Percentiles rank a stretch among this genome's conserved stretches.
These are phyloP conservation scores for Lichtheimia ramosa DNA, from an alignment of 371 early-diverging fungal genomes.

Conservation along the genomic window DNA sequence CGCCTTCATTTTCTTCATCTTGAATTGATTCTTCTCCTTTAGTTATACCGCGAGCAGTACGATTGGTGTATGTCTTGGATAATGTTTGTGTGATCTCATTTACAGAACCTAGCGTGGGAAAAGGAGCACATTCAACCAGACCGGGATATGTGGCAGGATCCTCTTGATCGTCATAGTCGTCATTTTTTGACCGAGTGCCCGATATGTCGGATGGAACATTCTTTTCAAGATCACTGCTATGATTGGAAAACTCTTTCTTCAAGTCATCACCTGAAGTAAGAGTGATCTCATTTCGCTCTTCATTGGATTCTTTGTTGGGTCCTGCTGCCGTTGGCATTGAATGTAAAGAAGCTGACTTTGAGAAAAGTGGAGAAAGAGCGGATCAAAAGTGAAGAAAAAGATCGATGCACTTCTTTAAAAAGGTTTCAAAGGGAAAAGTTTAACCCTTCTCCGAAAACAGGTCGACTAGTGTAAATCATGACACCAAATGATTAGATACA, in stretches of 20 bases:
- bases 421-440: too few species aligned
- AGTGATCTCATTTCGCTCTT: slow-evolving; percentile 4
- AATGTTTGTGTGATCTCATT: slow-evolving; percentile 37
- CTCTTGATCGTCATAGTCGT: neutral
- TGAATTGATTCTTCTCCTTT: neutral
- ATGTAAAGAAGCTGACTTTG: too few species aligned
- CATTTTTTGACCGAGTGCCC: too few species aligned
- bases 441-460: too few species aligned
- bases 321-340: too few species aligned
- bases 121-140: slow-evolving; percentile 36
- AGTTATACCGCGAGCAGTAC: slow-evolving; percentile 4
- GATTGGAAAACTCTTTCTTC: neutral
- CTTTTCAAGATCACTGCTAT: too few species aligned
- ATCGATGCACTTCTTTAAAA: too few species aligned
- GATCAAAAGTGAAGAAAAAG: too few species aligned
- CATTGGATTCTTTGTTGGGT: neutral
- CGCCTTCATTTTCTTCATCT: neutral
- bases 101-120: slow-evolving; percentile 33
- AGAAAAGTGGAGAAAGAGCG: too few species aligned
- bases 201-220: too few species aligned
- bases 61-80: slow-evolving; percentile 18
- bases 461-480: too few species aligned
- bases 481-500: too few species aligned
- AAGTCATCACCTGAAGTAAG: slow-evolving; percentile 4
- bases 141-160: slow-evolving; percentile 21